Conservation (phyloP, 371 early-diverging fungal genomes). For the Apophysomyces elegans region DNA sequence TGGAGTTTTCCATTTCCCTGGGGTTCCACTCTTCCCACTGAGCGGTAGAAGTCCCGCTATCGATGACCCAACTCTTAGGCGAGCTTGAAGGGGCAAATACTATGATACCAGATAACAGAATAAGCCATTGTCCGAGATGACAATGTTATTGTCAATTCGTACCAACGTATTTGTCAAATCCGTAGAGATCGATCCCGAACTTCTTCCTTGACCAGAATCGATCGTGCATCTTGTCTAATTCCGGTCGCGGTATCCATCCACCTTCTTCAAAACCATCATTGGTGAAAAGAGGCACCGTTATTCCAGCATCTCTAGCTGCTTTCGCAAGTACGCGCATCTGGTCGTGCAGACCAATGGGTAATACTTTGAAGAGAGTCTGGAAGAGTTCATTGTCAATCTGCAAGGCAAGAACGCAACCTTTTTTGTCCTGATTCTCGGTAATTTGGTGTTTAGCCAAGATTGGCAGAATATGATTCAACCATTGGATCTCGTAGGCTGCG, state of each 20-base stretch:
- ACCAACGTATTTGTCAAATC: slow-evolving; percentile 83
- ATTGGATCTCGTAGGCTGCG: slow-evolving; percentile 72
- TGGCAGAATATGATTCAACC: slow-evolving; percentile 76
- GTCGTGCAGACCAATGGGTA: slow-evolving; percentile 81
- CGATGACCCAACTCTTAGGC: slow-evolving; percentile 58
- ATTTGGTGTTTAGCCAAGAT: slow-evolving; percentile 82
- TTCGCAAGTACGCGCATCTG: slow-evolving; percentile 82
- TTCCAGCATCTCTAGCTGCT: slow-evolving; percentile 76
- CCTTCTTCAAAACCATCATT: slow-evolving; percentile 82
- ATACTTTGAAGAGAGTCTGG: slow-evolving; percentile 59
- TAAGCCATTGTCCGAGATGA: neutral
- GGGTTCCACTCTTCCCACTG: slow-evolving; percentile 71
- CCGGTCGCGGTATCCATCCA: slow-evolving; percentile 60
- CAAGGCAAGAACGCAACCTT: slow-evolving; percentile 75
- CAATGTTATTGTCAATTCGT: slow-evolving; percentile 19
- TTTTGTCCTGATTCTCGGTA: slow-evolving; percentile 49
- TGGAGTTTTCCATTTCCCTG: slow-evolving; percentile 54
- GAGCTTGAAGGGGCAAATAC: slow-evolving; percentile 69
- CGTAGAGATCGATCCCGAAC: slow-evolving; percentile 82
- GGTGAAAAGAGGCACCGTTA: slow-evolving; percentile 82
- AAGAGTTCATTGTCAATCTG: slow-evolving; percentile 88
- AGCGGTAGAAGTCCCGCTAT: slow-evolving; percentile 51
- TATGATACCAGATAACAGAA: slow-evolving; percentile 12
- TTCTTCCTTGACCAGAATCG: slow-evolving; percentile 34
- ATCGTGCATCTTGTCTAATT: slow-evolving; percentile 30